Percentiles rank a stretch among this genome's conserved stretches.
Evolutionary conservation across 108 stramenopile genomes (phyloP).

Genomic region (Cylindrotheca closterium): DNA sequence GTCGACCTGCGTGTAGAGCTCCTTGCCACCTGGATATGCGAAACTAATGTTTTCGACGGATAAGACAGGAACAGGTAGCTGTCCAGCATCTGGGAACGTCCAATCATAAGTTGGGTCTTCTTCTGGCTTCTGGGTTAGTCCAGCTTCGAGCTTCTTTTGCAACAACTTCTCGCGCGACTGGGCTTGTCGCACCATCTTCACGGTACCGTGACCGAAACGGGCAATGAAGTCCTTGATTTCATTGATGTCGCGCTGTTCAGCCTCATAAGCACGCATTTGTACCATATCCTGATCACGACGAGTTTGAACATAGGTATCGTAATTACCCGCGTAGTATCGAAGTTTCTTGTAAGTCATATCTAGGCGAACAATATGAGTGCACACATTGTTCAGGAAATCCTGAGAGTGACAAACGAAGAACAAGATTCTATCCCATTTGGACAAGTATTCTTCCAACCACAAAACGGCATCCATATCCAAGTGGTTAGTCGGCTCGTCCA

Average conservation of each 20-base stretch:
- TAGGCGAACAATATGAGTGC: conserved; percentile 94
- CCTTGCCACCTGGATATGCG: conserved; percentile 69
- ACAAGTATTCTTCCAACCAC: conserved; percentile 98
- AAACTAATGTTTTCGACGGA: conserved; percentile 82
- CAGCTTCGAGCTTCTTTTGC: conserved; percentile 89
- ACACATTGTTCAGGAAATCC: conserved; percentile 98
- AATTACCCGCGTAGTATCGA: conserved; percentile 95
- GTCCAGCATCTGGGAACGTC: conserved; percentile 85
- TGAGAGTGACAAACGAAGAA: conserved; percentile 96
- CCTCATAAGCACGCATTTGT: conserved; percentile 93
- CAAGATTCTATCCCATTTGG: conserved; percentile 91
- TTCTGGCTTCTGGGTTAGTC: conserved; percentile 81
- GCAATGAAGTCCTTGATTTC: conserved; percentile 95
- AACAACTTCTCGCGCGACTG: conserved; percentile 90
- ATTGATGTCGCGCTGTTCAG: conserved; percentile 96
- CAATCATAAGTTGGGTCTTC: conserved; percentile 76
- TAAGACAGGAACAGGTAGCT: conserved; percentile 84
- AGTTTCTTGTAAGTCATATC: conserved; percentile 91
- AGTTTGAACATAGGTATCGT: conserved; percentile 93
- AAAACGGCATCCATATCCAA: conserved; percentile 96
- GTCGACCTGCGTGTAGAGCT: conserved; percentile 79
- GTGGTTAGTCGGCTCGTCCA: conserved; percentile 88
- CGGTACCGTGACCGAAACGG: conserved; percentile 94
- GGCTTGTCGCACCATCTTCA: conserved; percentile 94
- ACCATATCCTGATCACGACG: conserved; percentile 95